A percentile compares a stretch with the other conserved stretches of the same genome.
These are phyloP conservation scores for Boletus rubroflammeus DNA, from an alignment of 768 basidiomycete genomes.

Conservation along the genomic window DNA sequence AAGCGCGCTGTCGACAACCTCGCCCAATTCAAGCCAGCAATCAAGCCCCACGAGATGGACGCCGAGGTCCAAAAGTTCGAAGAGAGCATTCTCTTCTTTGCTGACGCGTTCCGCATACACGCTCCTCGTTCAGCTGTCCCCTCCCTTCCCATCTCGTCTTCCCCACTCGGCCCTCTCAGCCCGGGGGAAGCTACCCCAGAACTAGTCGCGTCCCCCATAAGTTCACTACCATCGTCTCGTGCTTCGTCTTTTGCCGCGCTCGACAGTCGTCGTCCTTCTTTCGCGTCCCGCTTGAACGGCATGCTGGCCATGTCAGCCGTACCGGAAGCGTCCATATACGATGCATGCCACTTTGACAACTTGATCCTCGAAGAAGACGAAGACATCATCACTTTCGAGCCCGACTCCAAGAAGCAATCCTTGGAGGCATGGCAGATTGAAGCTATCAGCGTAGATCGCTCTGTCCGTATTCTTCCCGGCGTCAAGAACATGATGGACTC, in stretches of 20 bases:
- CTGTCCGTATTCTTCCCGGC: constrained; percentile 70
- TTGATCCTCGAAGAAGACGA: constrained; percentile 35
- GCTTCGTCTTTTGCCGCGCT: constrained; percentile 37
- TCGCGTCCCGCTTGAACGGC: constrained; percentile 39
- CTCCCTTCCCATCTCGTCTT: constrained; percentile 18
- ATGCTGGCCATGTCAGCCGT: constrained; percentile 38
- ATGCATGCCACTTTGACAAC: constrained; percentile 25
- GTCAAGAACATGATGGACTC: constrained; percentile 62
- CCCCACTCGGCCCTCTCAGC: constrained; percentile 18
- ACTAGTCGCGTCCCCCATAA: constrained; percentile 32
- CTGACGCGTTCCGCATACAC: constrained; percentile 51
- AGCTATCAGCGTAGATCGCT: constrained; percentile 53
- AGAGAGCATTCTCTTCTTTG: constrained; percentile 60
- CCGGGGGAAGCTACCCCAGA: constrained; percentile 43
- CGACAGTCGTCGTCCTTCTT: constrained; percentile 44
- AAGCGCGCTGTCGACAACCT: constrained; percentile 77
- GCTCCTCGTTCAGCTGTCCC: constrained; percentile 36
- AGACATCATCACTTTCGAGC: constrained; percentile 29
- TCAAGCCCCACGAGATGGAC: constrained; percentile 54
- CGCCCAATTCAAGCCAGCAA: constrained; percentile 53
- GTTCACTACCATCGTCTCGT: constrained; percentile 43
- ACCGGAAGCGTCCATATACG: constrained; percentile 27
- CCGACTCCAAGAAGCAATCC: constrained; percentile 28
- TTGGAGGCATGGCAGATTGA: constrained; percentile 54
- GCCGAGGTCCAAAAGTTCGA: constrained; percentile 59